Base-by-base conservation (phyloP, 345 rosid genomes). In the Firmiana major region DNA sequence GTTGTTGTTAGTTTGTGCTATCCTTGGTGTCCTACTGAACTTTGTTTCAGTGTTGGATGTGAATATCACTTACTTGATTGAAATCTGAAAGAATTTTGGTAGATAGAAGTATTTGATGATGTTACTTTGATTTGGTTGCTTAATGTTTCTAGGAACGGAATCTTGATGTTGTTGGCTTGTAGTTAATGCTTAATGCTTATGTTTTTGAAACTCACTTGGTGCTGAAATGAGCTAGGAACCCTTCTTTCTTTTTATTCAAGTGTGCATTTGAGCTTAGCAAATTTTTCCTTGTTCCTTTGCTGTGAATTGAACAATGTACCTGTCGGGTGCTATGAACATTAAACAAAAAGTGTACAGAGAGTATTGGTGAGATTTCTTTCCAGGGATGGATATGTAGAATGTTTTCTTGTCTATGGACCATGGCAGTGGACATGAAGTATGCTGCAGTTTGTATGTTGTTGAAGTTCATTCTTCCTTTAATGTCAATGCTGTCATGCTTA, bases 1-100 rank as follows among this genome's bases (percentile, higher is more conserved):
- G 46, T 15, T 42, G 38, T 58, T 19, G 17, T 69, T 67, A 42
- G 8, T 42, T 74, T 24, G 40, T 43, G 51, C 19, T 46, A 70
- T 43, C 72, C n/a, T 75, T 63, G 48, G 24, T 31, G 75, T 79
- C 17, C 68, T 22, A 1, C 45, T 69, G 57, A 69, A 43, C 31
- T 12, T 22, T 42, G 57, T 17, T 59, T 68, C 13, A 68, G 38
- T 46, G 55, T 71, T 31, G 34, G 3, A 53, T 51, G 7, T 40
- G 64, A 57, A 22, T 73, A 73, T 51, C 13, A 48, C n/a, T 71
- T 34, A 51, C 24, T 71, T 31, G 60, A 71, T 71, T 71, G 60
- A 51, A 28, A 22, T 38, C 21, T 49, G 74, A 31, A 31, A 31
- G n/a, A 38, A 34, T 15, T 13, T 36, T 71, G 45, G 11, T 53